Evolutionary conservation across 331 rosid genomes (phyloP).

Genomic region (Spiraea crenata): DNA sequence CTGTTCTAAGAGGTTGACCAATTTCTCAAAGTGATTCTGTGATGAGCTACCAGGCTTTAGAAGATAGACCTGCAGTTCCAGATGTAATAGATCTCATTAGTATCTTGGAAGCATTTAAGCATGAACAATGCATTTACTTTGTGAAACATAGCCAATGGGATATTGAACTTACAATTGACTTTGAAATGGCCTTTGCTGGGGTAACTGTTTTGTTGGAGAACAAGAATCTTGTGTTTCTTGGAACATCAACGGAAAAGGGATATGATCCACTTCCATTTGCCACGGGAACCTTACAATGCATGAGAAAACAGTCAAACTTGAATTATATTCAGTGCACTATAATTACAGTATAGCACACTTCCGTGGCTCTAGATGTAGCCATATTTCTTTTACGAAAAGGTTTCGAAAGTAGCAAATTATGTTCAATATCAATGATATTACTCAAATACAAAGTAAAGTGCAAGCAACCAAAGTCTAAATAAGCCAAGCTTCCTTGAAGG

Average conservation of each 20-base stretch:
- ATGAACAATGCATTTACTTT: conserved; percentile 18
- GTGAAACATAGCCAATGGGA: conserved; percentile 11
- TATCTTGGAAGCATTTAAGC: conserved; percentile 21
- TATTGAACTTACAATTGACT: conserved; percentile 75
- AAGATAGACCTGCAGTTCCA: conserved; percentile 74
- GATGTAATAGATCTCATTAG: conserved; percentile 20
- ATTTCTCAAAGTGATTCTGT: conserved; percentile 73
- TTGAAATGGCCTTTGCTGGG: conserved; percentile 91
- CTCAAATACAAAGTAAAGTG: conserved; percentile 5
- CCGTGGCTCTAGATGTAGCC: neutral
- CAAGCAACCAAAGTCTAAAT: conserved; percentile 17
- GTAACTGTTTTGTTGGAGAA: conserved; percentile 78
- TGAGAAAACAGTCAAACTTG: conserved; percentile 10
- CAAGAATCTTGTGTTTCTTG: conserved; percentile 92
- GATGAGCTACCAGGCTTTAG: conserved; percentile 77
- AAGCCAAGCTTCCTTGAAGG: conserved; percentile 23
- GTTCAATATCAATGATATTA: conserved; percentile 15
- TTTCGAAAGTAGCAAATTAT: conserved; percentile 6
- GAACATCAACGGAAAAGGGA: conserved; percentile 92
- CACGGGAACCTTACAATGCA: conserved; percentile 76
- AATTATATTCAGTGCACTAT: neutral
- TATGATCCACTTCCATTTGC: conserved; percentile 97
- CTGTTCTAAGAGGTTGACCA: conserved; percentile 99
- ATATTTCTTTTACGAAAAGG: neutral
- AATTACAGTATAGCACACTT: neutral